Percentiles rank a stretch among this genome's conserved stretches.
These are phyloP conservation scores for Linnemannia schmuckeri DNA, from an alignment of 192 early-diverging fungal species.

Conservation along the genomic window DNA sequence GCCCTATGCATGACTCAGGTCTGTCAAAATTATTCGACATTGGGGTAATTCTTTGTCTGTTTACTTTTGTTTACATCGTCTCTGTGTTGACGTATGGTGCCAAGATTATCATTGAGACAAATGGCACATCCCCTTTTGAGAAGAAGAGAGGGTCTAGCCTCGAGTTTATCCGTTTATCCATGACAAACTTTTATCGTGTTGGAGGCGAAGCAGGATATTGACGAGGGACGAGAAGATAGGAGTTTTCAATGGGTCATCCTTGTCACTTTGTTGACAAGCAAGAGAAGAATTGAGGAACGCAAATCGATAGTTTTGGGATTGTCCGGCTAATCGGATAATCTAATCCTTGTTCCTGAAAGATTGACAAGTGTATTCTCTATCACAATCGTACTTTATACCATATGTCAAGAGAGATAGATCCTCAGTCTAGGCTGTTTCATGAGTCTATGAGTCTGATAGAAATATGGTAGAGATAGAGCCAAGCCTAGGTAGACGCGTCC, in stretches of 20 bases:
- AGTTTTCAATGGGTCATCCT: background rate
- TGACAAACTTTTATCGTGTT: background rate
- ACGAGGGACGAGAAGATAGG: background rate
- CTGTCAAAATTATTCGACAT: background rate
- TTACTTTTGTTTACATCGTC: background rate
- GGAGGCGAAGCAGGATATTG: background rate
- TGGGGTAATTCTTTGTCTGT: background rate
- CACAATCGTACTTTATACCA: background rate
- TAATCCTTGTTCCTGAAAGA: background rate
- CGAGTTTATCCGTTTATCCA: constrained; percentile 11
- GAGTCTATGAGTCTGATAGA: background rate
- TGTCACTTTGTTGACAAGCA: constrained; percentile 1
- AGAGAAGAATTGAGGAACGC: background rate
- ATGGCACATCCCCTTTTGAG: background rate
- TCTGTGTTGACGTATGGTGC: background rate
- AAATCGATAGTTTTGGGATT: background rate
- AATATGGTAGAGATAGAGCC: background rate
- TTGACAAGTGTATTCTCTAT: background rate
- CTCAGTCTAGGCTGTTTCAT: background rate
- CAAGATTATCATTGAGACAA: background rate
- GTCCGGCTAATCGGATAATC: constrained; percentile 4
- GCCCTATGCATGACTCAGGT: background rate
- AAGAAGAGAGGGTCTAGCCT: background rate
- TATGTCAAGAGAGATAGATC: background rate
- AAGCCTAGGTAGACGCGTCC: background rate